A percentile compares a stretch with the other conserved stretches of the same genome.
These are phyloP conservation scores for Lentithecium fluviatile DNA, from an alignment of 495 filamentous ascomycete genomes.

Conservation along the genomic window DNA sequence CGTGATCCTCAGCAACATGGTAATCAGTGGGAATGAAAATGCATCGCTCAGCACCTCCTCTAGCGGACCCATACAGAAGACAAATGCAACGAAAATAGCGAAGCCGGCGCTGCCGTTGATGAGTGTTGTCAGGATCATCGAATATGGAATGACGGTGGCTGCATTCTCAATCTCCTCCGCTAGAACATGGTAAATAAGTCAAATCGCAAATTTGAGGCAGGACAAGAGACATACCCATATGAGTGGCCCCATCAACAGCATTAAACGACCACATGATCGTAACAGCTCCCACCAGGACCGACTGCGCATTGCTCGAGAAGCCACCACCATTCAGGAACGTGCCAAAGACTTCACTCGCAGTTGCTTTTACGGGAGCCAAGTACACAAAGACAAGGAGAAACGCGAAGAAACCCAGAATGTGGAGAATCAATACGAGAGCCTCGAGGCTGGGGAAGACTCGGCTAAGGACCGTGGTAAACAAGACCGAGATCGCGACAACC, in stretches of 20 bases:
- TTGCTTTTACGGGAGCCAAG: conserved; percentile 12
- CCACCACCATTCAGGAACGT: conserved; percentile 19
- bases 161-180: conserved; percentile 29
- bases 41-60: conserved; percentile 5
- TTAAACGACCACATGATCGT: conserved; percentile 3
- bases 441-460: conserved; percentile 13
- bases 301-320: conserved; percentile 6
- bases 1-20: conserved; percentile 3
- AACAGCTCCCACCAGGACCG: conserved; percentile 9
- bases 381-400: conserved; percentile 20
- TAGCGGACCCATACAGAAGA: conserved; percentile 15
- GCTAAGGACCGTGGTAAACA: conserved; percentile 15
- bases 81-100: conserved; percentile 13
- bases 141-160: conserved; percentile 5
- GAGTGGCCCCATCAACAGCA: conserved; percentile 15
- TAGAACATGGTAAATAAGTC: too few relatives aligned
- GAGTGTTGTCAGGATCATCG: conserved; percentile 8
- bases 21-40: conserved; percentile 12
- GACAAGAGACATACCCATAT: conserved; percentile 17
- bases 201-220: too few relatives aligned
- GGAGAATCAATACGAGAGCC: conserved; percentile 7
- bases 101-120: conserved; percentile 14
- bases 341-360: conserved; percentile 1
- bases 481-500: conserved; percentile 1
- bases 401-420: conserved; percentile 26